Evolutionary conservation across 1,139 yeast genomes (phyloP).

Genomic region (Magnusiomyces suaveolens): DNA sequence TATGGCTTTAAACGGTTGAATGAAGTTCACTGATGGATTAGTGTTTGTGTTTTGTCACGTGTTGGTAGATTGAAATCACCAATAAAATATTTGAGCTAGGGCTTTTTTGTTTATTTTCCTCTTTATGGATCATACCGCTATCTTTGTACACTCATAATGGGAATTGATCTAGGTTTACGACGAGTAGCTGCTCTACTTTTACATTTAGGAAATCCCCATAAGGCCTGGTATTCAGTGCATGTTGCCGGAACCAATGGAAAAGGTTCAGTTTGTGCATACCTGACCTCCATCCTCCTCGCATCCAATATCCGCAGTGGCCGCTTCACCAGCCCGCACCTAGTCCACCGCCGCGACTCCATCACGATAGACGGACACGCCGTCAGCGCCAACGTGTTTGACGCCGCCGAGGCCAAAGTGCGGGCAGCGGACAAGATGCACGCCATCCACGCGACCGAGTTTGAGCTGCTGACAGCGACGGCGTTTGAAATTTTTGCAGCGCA

Average conservation of each 20-base stretch:
- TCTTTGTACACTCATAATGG: constrained; percentile 5
- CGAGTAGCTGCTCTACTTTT: constrained; percentile 50
- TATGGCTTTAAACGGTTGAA: too few relatives aligned
- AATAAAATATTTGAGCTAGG: too few relatives aligned
- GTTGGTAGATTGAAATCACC: neutral
- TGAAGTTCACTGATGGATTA: too few relatives aligned
- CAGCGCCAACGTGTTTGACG: constrained; percentile 38
- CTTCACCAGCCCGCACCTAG: constrained; percentile 80
- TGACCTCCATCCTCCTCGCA: constrained; percentile 50
- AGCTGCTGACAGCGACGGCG: constrained; percentile 73
- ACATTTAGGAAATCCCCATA: constrained; percentile 61
- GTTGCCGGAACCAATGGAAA: constrained; percentile 94
- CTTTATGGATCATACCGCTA: neutral
- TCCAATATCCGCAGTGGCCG: constrained; percentile 53
- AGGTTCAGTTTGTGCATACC: constrained; percentile 78
- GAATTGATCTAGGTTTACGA: constrained; percentile 57
- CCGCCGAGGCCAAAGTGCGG: constrained; percentile 37
- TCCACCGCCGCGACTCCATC: constrained; percentile 66
- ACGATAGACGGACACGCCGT: constrained; percentile 54
- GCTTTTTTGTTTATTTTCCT: neutral
- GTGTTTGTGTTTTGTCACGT: too few relatives aligned
- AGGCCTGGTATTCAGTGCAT: constrained; percentile 54
- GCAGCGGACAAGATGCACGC: constrained; percentile 18
- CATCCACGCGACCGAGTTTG: constrained; percentile 78
- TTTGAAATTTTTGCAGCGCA: constrained; percentile 56